Evolutionary conservation across 2,329 filamentous ascomycete species (phyloP).

Genomic region (Aaosphaeria pasadenensis): DNA sequence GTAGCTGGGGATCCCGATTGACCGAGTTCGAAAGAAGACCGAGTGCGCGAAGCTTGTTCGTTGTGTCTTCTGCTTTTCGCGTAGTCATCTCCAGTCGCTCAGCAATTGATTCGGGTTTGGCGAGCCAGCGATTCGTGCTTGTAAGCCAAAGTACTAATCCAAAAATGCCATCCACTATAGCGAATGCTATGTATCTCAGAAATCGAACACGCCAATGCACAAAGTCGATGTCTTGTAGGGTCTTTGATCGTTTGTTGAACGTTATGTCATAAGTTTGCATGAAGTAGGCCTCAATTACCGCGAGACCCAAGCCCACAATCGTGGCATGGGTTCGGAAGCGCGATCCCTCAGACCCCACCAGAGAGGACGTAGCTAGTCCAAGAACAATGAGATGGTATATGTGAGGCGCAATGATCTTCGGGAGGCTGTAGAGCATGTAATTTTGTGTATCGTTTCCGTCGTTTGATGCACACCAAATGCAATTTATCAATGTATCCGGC

Average conservation of each 20-base stretch:
- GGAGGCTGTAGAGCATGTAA: slow-evolving; percentile 79
- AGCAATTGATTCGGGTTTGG: slow-evolving; percentile 57
- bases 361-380: slow-evolving; percentile 68
- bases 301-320: slow-evolving; percentile 58
- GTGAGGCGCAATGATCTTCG: slow-evolving; percentile 72
- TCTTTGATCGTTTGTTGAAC: slow-evolving; percentile 60
- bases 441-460: slow-evolving; percentile 62
- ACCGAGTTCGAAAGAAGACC: slow-evolving; percentile 79
- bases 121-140: slow-evolving; percentile 76
- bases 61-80: slow-evolving; percentile 56
- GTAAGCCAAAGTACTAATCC: slow-evolving; percentile 70
- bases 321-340: slow-evolving; percentile 72
- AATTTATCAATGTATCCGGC: slow-evolving; percentile 68
- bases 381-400: slow-evolving; percentile 71
- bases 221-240: slow-evolving; percentile 60
- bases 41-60: slow-evolving; percentile 67
- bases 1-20: slow-evolving; percentile 68
- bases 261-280: slow-evolving; percentile 64
- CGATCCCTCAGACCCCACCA: slow-evolving; percentile 62
- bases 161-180: slow-evolving; percentile 60
- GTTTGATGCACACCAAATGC: slow-evolving; percentile 70
- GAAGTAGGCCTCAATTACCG: slow-evolving; percentile 63
- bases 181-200: slow-evolving; percentile 63
- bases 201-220: slow-evolving; percentile 69
- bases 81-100: slow-evolving; percentile 64